A percentile compares a stretch with the other conserved stretches of the same genome.
Evolutionary conservation across 1,284 basidiomycete species (phyloP).

Genomic region (Limonomyces culmigenus): DNA sequence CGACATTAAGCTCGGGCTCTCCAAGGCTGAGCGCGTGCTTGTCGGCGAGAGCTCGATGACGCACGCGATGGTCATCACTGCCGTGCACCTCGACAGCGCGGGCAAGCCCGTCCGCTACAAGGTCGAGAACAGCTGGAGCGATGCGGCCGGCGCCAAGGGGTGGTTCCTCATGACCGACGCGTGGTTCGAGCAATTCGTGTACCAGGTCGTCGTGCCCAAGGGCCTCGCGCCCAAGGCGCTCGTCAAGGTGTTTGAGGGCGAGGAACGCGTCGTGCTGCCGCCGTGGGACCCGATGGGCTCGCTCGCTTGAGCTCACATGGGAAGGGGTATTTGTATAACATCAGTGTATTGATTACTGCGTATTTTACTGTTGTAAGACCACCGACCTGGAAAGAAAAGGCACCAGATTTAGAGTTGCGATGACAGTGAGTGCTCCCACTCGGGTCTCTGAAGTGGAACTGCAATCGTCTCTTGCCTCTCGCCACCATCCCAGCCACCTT

Average conservation of each 20-base stretch:
- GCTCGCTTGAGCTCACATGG: not conserved
- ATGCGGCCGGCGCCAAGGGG: constrained; percentile 67
- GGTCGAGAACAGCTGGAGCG: constrained; percentile 93
- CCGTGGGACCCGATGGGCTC: constrained; percentile 80
- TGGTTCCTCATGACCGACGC: constrained; percentile 84
- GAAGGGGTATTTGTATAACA: too few relatives aligned
- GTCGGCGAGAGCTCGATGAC: constrained; percentile 80
- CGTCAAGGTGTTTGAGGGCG: constrained; percentile 61
- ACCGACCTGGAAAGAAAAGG: too few relatives aligned
- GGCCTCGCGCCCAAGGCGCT: constrained; percentile 66
- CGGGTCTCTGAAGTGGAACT: too few relatives aligned
- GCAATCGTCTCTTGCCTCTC: too few relatives aligned
- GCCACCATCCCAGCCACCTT: too few relatives aligned
- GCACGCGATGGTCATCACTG: constrained; percentile 56
- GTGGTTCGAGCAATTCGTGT: constrained; percentile 89
- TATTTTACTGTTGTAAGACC: too few relatives aligned
- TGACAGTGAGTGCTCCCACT: too few relatives aligned
- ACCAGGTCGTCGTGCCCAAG: constrained; percentile 79
- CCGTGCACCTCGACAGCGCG: constrained; percentile 47
- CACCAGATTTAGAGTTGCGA: too few relatives aligned
- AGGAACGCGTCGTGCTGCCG: constrained; percentile 48
- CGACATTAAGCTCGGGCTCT: constrained; percentile 37
- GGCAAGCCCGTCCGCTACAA: constrained; percentile 79
- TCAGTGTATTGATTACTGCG: too few relatives aligned
- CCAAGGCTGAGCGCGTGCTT: constrained; percentile 75